Evolutionary conservation across 1,139 yeast species (phyloP).

Genomic region (Neolecta irregularis): DNA sequence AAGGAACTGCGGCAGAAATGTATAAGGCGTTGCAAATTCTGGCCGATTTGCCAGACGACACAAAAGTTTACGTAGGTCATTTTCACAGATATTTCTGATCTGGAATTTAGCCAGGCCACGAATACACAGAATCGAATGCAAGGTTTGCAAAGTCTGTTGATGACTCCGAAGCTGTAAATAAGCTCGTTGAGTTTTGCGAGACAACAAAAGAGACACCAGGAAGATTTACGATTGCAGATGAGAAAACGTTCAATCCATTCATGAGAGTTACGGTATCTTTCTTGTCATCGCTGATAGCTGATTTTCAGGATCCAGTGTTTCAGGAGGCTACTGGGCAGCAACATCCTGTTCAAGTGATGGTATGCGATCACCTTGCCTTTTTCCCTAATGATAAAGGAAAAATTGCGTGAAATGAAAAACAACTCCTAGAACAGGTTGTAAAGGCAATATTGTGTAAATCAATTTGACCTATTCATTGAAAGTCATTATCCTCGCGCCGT

Average conservation of each 20-base stretch:
- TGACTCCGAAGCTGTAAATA: constrained; percentile 35
- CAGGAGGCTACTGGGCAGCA: constrained; percentile 32
- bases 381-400: too few relatives aligned
- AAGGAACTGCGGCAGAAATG: constrained; percentile 70
- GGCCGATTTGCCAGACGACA: constrained; percentile 47
- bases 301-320: constrained; percentile 35
- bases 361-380: too few relatives aligned
- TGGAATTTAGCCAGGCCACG: constrained; percentile 68
- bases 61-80: constrained; percentile 36
- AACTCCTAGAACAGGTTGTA: constrained; percentile 13
- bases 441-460: too few relatives aligned
- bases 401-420: constrained; percentile 57
- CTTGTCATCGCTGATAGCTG: not conserved
- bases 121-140: constrained; percentile 72
- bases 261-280: constrained; percentile 40
- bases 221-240: constrained; percentile 68
- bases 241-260: constrained; percentile 71
- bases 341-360: constrained; percentile 43
- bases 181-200: constrained; percentile 36
- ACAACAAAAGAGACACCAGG: constrained; percentile 69
- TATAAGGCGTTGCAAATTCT: constrained; percentile 46
- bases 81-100: not conserved
- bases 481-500: too few relatives aligned
- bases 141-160: constrained; percentile 51
- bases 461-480: too few relatives aligned